phyloP scores from a whole-genome alignment of 805 yeast species.

The Metschnikowia dekortorum region DNA sequence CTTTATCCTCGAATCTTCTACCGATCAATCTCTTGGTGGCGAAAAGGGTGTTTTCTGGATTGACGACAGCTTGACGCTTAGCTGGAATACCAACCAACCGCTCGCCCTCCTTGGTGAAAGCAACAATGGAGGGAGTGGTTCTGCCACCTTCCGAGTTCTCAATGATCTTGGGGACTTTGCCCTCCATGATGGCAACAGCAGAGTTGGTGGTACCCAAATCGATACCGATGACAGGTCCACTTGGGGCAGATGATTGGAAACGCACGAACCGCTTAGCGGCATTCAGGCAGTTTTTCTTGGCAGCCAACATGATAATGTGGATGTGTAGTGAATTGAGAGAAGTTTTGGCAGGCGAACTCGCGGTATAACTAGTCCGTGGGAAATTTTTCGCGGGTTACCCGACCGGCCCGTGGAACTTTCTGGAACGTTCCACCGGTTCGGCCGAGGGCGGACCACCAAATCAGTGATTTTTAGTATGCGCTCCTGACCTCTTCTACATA shows the following conservation, averaged over 20 bases:
- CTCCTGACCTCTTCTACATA: background rate
- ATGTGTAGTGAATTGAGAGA: background rate
- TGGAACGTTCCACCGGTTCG: constrained; percentile 12
- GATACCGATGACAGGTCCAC: constrained; percentile 70
- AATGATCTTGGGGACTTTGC: constrained; percentile 68
- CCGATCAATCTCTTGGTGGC: constrained; percentile 96
- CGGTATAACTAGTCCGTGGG: constrained; percentile 8
- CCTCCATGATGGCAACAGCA: constrained; percentile 83
- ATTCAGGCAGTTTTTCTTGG: constrained; percentile 37
- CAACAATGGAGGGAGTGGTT: constrained; percentile 92
- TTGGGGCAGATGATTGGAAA: constrained; percentile 19
- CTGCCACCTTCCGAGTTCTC: constrained; percentile 65
- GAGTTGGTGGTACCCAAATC: constrained; percentile 89
- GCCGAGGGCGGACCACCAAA: background rate
- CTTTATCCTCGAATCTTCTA: constrained; percentile 82
- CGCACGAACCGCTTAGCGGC: constrained; percentile 33
- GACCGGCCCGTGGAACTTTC: constrained; percentile 15
- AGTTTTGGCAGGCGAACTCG: constrained; percentile 6
- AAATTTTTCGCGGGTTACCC: constrained; percentile 24
- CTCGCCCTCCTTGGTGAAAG: constrained; percentile 80
- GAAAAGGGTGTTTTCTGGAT: constrained; percentile 88
- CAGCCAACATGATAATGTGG: constrained; percentile 34
- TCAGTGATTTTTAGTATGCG: background rate
- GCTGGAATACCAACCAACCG: constrained; percentile 93
- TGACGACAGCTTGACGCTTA: constrained; percentile 92